These are phyloP conservation scores for Quercus alba DNA, from an alignment of 306 rosid species.

Conservation along the genomic window DNA sequence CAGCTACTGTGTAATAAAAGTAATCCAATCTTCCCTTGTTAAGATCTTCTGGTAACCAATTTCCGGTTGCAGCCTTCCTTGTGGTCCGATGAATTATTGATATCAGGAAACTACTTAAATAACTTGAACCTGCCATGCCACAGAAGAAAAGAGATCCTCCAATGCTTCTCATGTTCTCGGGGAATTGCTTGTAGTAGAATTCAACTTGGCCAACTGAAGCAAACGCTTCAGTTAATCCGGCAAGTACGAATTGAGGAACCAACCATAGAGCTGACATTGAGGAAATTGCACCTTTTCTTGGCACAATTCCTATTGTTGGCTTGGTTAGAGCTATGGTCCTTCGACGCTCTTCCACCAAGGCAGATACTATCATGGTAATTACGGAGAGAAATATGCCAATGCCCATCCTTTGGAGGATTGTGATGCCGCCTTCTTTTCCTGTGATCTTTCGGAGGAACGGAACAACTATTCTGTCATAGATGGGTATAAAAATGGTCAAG, in stretches of 20 bases:
- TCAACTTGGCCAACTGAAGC: slow-evolving; percentile 64
- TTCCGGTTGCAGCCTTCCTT: slow-evolving; percentile 34
- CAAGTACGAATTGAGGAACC: slow-evolving; percentile 58
- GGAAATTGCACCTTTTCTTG: slow-evolving; percentile 71
- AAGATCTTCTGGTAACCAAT: slow-evolving; percentile 92
- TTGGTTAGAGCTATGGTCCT: slow-evolving; percentile 43
- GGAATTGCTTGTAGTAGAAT: slow-evolving; percentile 79
- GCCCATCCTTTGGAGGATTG: slow-evolving; percentile 72
- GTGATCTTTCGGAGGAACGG: slow-evolving; percentile 51
- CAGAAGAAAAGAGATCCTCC: slow-evolving; percentile 68
- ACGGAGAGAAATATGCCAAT: slow-evolving; percentile 54
- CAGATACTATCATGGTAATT: slow-evolving; percentile 55
- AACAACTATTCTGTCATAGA: slow-evolving; percentile 61
- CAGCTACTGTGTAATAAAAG: slow-evolving; percentile 61
- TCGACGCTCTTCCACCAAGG: slow-evolving; percentile 43
- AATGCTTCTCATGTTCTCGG: slow-evolving; percentile 91
- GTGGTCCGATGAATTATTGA: slow-evolving; percentile 47
- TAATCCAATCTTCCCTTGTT: slow-evolving; percentile 78
- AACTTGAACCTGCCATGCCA: slow-evolving; percentile 63
- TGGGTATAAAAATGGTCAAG: slow-evolving; percentile 56
- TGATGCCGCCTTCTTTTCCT: slow-evolving; percentile 69
- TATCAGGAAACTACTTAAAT: slow-evolving; percentile 57
- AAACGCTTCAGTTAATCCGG: slow-evolving; percentile 62
- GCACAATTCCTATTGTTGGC: slow-evolving; percentile 49
- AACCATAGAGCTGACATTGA: slow-evolving; percentile 74